Evolutionary conservation across 129 eudicot species (phyloP).

Genomic region (Flaveria bidentis): DNA sequence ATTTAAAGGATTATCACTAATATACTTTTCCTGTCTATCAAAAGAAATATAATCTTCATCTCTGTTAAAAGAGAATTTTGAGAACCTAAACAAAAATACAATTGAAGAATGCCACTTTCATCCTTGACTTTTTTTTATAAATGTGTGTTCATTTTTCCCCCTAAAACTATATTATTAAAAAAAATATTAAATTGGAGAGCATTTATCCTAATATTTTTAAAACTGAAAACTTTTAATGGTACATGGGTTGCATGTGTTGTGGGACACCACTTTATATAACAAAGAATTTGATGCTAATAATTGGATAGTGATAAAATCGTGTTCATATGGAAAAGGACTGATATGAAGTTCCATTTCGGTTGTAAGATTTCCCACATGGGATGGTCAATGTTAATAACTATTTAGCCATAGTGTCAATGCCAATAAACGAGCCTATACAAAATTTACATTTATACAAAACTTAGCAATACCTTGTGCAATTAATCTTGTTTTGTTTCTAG

Average conservation of each 20-base stretch:
- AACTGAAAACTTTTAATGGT: background rate
- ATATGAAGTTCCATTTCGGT: constrained; percentile 3
- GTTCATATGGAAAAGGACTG: background rate
- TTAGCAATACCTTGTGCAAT: too few relatives aligned
- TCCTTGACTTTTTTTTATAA: background rate
- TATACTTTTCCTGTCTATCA: too few relatives aligned
- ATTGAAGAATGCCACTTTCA: background rate
- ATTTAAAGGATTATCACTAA: too few relatives aligned
- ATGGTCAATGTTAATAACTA: background rate
- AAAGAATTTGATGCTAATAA: background rate
- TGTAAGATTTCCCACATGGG: constrained; percentile 7
- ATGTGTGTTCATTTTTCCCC: background rate
- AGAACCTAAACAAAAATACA: background rate
- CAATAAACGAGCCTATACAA: background rate
- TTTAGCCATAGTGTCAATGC: background rate
- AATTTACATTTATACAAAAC: too few relatives aligned
- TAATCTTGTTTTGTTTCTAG: too few relatives aligned
- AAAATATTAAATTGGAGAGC: too few relatives aligned
- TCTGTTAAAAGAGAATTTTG: too few relatives aligned
- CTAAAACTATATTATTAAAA: too few relatives aligned
- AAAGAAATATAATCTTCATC: too few relatives aligned
- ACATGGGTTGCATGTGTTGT: background rate
- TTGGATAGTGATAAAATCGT: background rate
- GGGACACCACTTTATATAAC: background rate
- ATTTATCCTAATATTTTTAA: too few relatives aligned